Conservation (phyloP, 805 yeast species). For the Yamadazyma philogaea region DNA sequence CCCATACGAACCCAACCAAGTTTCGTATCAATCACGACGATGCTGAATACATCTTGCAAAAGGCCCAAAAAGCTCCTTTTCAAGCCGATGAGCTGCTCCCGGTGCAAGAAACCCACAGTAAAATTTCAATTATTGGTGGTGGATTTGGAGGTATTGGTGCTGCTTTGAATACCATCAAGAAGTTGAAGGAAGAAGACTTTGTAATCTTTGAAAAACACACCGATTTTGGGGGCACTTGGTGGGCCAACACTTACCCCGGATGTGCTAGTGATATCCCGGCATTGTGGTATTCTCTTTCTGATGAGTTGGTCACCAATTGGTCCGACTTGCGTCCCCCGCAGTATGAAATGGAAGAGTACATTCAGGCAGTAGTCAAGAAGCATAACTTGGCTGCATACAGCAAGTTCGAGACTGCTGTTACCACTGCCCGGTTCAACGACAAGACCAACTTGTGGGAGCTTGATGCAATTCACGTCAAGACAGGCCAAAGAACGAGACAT, state of each 20-base stretch:
- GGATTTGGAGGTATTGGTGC: constrained; percentile 40
- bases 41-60: constrained; percentile 25
- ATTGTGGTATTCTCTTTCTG: constrained; percentile 35
- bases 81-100: constrained; percentile 17
- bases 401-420: constrained; percentile 22
- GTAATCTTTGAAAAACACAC: constrained; percentile 38
- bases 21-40: constrained; percentile 29
- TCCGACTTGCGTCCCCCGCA: constrained; percentile 39
- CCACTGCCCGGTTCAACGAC: constrained; percentile 22
- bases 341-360: constrained; percentile 41
- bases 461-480: constrained; percentile 21
- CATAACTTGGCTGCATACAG: constrained; percentile 22
- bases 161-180: constrained; percentile 25
- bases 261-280: constrained; percentile 46
- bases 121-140: constrained; percentile 37
- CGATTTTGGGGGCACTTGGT: constrained; percentile 44
- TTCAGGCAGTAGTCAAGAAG: constrained; percentile 29
- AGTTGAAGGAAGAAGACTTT: constrained; percentile 28
- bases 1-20: constrained; percentile 30
- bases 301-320: constrained; percentile 36
- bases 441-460: constrained; percentile 27
- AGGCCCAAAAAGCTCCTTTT: constrained; percentile 5
- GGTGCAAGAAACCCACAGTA: constrained; percentile 22
- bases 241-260: constrained; percentile 44
- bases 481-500: constrained; percentile 33